Base-by-base conservation (phyloP, 2,329 filamentous ascomycete species). In the Aspergillus sp. region DNA sequence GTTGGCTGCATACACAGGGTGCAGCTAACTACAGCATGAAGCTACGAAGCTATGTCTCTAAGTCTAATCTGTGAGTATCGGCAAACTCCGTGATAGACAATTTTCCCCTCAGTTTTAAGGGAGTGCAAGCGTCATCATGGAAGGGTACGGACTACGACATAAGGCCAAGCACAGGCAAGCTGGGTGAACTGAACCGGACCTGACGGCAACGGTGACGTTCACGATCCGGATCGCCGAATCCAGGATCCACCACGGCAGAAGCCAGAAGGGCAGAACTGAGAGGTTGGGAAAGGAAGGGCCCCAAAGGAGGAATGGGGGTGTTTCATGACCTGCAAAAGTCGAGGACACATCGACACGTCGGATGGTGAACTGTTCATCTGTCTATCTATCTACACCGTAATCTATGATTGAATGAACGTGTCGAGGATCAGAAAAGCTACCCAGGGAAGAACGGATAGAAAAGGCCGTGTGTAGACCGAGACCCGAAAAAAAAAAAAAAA, bases 171-270 rank as follows among this genome's bases (percentile, higher is more conserved):
- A 24, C n/a, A 52, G 20, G 31, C 24, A 52, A 22, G 49, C 50
- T 32, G 32, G 29, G 51, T 20, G 51, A 42, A 32, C 32, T 39
- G 29, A 42, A 39, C 51, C 24, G 32, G 29, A 29, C 29, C 20
- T 52, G 55, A 20, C 26, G 39, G 49, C 50, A 57, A 20, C 29
- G 56, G 51, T 58, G 56, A 58, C 56, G 56, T 58, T 55, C 56
- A 55, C 52, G 56, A 58, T 58, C 56, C 50, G 52, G 56, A 58
- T 58, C 52, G 52, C 52, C 52, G 52, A 54, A 53, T 42, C 9
- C 52, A 32, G 39, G 52, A 58, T 54, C 56, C 47, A 55, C 56
- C 47, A 47, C 52, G 46, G 56, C 16, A 26, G 26, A 42, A 42
- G 36, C 36, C 36, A 42, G 16, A 42, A n/a, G 16, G 36, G 3